These are phyloP conservation scores for Sugiyamaella smithiae DNA, from an alignment of 805 yeast species.

Conservation along the genomic window DNA sequence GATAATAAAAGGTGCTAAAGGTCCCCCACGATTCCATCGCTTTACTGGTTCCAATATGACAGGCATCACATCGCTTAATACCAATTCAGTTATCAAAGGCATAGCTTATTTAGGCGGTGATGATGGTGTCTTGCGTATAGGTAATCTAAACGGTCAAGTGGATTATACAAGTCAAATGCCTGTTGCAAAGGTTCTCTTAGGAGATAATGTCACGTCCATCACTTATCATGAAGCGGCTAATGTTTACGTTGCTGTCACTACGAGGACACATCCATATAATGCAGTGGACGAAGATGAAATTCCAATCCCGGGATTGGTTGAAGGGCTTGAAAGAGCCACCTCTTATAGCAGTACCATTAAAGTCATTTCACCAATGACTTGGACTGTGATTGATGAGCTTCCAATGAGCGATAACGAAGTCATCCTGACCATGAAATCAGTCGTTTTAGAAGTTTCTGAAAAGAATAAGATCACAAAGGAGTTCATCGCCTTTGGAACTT, in stretches of 20 bases:
- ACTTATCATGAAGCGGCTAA: slow-evolving; percentile 67
- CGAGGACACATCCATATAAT: slow-evolving; percentile 55
- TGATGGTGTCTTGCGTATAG: slow-evolving; percentile 58
- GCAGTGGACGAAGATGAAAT: slow-evolving; percentile 74
- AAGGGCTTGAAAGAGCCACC: slow-evolving; percentile 51
- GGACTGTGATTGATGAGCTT: slow-evolving; percentile 72
- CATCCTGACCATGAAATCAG: slow-evolving; percentile 53
- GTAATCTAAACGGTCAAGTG: slow-evolving; percentile 19
- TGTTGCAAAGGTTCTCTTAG: slow-evolving; percentile 36
- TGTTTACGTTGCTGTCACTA: slow-evolving; percentile 61
- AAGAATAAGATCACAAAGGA: slow-evolving; percentile 48
- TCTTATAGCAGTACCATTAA: slow-evolving; percentile 60
- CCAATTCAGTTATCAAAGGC: slow-evolving; percentile 41
- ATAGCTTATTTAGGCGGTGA: slow-evolving; percentile 69
- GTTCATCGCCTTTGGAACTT: slow-evolving; percentile 74
- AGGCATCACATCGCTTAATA: slow-evolving; percentile 51
- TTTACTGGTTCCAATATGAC: slow-evolving; percentile 56
- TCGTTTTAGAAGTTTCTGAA: slow-evolving; percentile 45
- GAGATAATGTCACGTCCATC: slow-evolving; percentile 61
- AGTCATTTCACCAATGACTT: slow-evolving; percentile 67
- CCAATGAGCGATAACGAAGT: slow-evolving; percentile 68
- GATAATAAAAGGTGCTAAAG: slow-evolving; percentile 60
- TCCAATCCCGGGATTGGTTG: slow-evolving; percentile 54
- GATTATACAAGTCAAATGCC: slow-evolving; percentile 20
- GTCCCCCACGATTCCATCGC: slow-evolving; percentile 62